Conservation (phyloP, 345 rosid species). For the Heritiera fomes region DNA sequence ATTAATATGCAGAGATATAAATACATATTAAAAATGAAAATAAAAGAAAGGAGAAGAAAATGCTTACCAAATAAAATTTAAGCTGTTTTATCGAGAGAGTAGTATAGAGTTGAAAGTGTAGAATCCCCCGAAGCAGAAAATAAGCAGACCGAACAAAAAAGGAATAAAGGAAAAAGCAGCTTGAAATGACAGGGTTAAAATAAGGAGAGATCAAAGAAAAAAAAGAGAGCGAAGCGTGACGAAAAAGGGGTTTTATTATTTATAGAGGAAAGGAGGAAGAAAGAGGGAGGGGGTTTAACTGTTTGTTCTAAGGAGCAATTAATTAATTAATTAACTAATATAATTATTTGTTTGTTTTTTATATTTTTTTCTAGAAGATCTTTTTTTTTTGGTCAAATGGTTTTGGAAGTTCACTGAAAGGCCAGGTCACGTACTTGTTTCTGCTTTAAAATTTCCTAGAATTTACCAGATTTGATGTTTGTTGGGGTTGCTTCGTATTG, state of each 20-base stretch:
- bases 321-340: too few species aligned
- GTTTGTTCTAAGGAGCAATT: too few species aligned
- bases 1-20: not conserved
- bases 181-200: not conserved
- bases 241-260: constrained; percentile 16
- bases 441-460: constrained; percentile 21
- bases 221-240: not conserved
- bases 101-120: not conserved
- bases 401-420: constrained; percentile 23
- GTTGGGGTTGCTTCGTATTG: not conserved
- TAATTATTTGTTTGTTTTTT: too few species aligned
- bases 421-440: not conserved
- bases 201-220: not conserved
- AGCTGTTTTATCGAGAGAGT: not conserved
- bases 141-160: not conserved
- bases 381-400: too few species aligned
- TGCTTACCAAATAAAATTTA: not conserved
- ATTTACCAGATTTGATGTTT: constrained; percentile 12
- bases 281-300: not conserved
- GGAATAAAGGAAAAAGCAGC: not conserved
- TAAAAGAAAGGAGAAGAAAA: not conserved
- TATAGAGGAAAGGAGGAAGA: constrained; percentile 17
- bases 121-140: not conserved
- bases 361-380: too few species aligned
- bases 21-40: not conserved